phyloP scores from a whole-genome alignment of 2,329 filamentous ascomycete genomes.

The Dryadomyces quercus-mongolicae region DNA sequence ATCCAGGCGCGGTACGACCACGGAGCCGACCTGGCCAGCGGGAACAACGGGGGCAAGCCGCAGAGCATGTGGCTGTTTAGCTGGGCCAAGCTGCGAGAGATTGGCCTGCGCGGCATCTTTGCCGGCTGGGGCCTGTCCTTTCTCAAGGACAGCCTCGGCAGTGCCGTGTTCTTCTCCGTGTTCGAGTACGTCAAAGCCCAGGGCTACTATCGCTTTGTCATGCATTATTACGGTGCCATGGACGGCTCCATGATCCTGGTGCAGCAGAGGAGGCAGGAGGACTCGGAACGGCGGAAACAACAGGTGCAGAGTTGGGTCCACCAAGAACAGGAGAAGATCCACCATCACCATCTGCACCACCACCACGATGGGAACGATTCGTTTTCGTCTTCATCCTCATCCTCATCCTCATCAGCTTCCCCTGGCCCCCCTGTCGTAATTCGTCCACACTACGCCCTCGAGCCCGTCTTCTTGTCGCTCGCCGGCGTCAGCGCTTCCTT shows the following conservation, averaged over 20 bases:
- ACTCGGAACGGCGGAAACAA: conserved; percentile 31
- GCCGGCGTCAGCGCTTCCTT: conserved; percentile 59
- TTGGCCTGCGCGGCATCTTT: conserved; percentile 60
- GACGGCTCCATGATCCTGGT: conserved; percentile 33
- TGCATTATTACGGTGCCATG: conserved; percentile 54
- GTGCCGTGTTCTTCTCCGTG: conserved; percentile 59
- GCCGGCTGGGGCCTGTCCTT: conserved; percentile 61
- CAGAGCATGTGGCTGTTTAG: conserved; percentile 65
- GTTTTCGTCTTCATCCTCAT: conserved; percentile 11
- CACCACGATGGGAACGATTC: conserved; percentile 5
- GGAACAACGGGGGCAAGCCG: conserved; percentile 21
- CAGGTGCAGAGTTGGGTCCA: conserved; percentile 6
- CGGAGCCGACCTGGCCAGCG: conserved; percentile 27
- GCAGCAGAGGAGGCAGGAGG: conserved; percentile 17
- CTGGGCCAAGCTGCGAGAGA: conserved; percentile 54
- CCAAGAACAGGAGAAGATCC: background rate
- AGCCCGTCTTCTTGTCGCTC: conserved; percentile 57
- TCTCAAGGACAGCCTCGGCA: conserved; percentile 56
- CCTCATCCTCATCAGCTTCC: conserved; percentile 6
- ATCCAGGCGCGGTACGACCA: conserved; percentile 62
- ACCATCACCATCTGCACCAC: conserved; percentile 2
- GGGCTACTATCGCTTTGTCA: conserved; percentile 58
- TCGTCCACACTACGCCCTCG: conserved; percentile 61
- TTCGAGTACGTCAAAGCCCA: conserved; percentile 71
- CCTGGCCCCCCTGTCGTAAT: conserved; percentile 31